Evolutionary conservation across 306 rosid species (phyloP), one percentile per base, ranked within the genome.

Genomic region (Sindora glabra): DNA sequence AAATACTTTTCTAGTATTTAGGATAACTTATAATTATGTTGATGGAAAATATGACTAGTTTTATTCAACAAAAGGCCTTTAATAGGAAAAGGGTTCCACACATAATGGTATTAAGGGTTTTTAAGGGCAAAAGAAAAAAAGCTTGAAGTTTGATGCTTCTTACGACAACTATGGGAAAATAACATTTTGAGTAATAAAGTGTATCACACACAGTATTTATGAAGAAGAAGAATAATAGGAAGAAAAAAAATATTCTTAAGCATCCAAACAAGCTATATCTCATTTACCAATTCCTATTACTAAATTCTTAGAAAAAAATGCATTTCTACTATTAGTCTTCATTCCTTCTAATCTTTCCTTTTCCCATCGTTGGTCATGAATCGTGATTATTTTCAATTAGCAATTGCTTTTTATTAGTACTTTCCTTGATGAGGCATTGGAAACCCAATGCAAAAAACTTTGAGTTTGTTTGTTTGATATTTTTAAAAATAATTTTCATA

Each of bases 321-420:
- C 67, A 56, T 33, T 68, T 42, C 60, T 41, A 14, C 55, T n/a
- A 36, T 34, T 64, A 41, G 3, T 34, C 17, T 37, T 11, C 62
- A 34, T 56, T 32, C 14, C 13, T 33, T 22, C 17, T 50, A 8
- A 19, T 33, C 19, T 9, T n/a, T n/a, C n/a, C n/a, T n/a, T n/a
- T n/a, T n/a, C n/a, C n/a, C n/a, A n/a, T n/a, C n/a, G n/a, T n/a
- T n/a, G n/a, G n/a, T n/a, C n/a, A 37, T 18, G 61, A 21, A 19
- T 21, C 14, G 29, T 65, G 27, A 45, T 61, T 58, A 24, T 53
- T 64, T 15, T 56, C 46, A 56, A 56, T 70, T 26, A 50, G 8
- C 18, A 39, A 8, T 29, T 24, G 40, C 63, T 50, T 58, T 34
- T 6, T 25, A 18, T 24, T 24, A 56, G 12, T 40, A 24, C 13